phyloP scores from a whole-genome alignment of 495 filamentous ascomycete species.

The Aspergillus nidulans region DNA sequence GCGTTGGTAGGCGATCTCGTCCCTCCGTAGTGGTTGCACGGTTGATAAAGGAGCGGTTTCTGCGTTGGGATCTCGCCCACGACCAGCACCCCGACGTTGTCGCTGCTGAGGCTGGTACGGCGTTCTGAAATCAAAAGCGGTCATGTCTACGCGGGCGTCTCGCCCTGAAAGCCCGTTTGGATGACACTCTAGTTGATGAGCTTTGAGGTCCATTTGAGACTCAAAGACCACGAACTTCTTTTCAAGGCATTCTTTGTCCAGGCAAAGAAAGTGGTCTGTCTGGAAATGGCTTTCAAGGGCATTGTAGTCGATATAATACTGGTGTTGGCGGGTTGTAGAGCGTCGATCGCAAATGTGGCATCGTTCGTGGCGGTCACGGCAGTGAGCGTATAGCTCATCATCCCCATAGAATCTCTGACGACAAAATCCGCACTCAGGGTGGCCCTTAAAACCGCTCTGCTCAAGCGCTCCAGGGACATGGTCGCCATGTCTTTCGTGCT shows the following conservation, averaged over 20 bases:
- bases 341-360: constrained; percentile 90
- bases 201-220: constrained; percentile 89
- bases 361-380: constrained; percentile 84
- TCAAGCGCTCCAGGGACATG: constrained; percentile 85
- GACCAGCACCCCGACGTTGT: constrained; percentile 56
- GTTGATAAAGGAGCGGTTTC: constrained; percentile 74
- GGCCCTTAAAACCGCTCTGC: constrained; percentile 94
- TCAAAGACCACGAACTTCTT: constrained; percentile 99
- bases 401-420: constrained; percentile 88
- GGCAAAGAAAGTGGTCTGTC: constrained; percentile 80
- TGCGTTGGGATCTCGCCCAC: constrained; percentile 70
- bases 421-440: constrained; percentile 93
- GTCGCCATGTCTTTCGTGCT: constrained; percentile 87
- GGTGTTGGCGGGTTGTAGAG: constrained; percentile 63
- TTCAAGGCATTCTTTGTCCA: constrained; percentile 81
- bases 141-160: constrained; percentile 87
- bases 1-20: constrained; percentile 87
- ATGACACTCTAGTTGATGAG: constrained; percentile 73
- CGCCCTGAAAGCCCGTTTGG: constrained; percentile 69
- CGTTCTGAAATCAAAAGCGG: constrained; percentile 71
- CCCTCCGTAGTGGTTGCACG: constrained; percentile 76
- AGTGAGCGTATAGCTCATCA: constrained; percentile 92
- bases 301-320: constrained; percentile 87
- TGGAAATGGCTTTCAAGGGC: constrained; percentile 79
- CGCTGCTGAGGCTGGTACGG: constrained; percentile 64